phyloP scores from a whole-genome alignment of 768 basidiomycete species.

The Lentinus tigrinus region DNA sequence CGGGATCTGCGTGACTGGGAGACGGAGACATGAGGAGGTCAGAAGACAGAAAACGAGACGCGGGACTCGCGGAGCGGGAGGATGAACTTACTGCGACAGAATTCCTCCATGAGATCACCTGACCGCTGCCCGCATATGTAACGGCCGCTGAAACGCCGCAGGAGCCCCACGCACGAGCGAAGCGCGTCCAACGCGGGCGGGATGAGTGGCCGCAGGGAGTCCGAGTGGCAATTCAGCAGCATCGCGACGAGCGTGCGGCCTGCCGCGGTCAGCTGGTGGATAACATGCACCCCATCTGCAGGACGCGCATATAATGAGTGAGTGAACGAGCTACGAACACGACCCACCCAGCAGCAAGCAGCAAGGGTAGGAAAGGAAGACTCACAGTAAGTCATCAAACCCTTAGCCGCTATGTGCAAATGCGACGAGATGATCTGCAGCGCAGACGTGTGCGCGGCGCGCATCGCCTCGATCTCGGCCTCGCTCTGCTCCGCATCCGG shows the following conservation, averaged over 20 bases:
- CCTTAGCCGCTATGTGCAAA: slow-evolving; percentile 81
- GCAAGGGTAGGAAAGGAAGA: no score
- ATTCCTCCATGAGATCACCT: slow-evolving; percentile 93
- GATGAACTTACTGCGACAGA: slow-evolving; percentile 78
- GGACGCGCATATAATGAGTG: slow-evolving; percentile 10
- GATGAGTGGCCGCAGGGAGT: slow-evolving; percentile 71
- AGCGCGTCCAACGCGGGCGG: slow-evolving; percentile 82
- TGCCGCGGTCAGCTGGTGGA: slow-evolving; percentile 92
- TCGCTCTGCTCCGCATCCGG: slow-evolving; percentile 57
- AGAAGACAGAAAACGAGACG: neutral
- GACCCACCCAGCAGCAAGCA: slow-evolving; percentile 1
- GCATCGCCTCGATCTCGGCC: slow-evolving; percentile 76
- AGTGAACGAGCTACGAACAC: neutral
- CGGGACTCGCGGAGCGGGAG: no score
- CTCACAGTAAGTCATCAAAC: slow-evolving; percentile 94
- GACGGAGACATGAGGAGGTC: neutral
- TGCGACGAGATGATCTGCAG: slow-evolving; percentile 81
- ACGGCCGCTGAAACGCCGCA: slow-evolving; percentile 85
- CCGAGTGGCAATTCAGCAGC: slow-evolving; percentile 84
- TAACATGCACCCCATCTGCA: slow-evolving; percentile 90
- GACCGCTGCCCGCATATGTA: slow-evolving; percentile 91
- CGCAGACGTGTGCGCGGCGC: slow-evolving; percentile 72
- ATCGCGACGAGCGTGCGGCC: slow-evolving; percentile 88
- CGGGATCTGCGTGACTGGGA: slow-evolving; percentile 79
- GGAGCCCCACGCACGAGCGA: slow-evolving; percentile 83